Percentiles rank a stretch among this genome's conserved stretches.
These are phyloP conservation scores for Calycina marina DNA, from an alignment of 2,329 filamentous ascomycete species.

Conservation along the genomic window DNA sequence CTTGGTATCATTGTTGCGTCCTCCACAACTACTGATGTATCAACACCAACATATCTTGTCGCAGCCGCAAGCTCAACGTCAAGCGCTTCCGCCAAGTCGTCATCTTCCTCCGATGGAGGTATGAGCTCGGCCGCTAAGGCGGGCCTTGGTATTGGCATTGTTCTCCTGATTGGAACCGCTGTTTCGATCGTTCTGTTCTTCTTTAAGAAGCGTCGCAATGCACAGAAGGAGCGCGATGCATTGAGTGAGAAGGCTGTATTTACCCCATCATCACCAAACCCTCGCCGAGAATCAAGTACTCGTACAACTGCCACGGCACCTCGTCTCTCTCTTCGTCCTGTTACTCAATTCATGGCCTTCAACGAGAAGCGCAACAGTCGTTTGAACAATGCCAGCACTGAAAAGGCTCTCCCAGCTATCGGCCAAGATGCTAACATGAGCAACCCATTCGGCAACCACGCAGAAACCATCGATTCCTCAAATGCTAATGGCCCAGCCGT, in stretches of 20 bases:
- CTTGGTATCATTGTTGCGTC: slow-evolving; percentile 1
- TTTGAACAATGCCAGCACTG: slow-evolving; percentile 24
- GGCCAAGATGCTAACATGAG: slow-evolving; percentile 34
- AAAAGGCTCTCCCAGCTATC: slow-evolving; percentile 27
- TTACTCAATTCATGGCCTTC: slow-evolving; percentile 70
- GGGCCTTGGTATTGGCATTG: slow-evolving; percentile 71
- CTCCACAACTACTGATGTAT: slow-evolving; percentile 2
- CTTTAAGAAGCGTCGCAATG: slow-evolving; percentile 56
- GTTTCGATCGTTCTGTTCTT: slow-evolving; percentile 57
- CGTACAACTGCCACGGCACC: slow-evolving; percentile 41
- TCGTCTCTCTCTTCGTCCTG: slow-evolving; percentile 68
- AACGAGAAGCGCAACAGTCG: slow-evolving; percentile 36
- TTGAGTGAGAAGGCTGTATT: slow-evolving; percentile 49
- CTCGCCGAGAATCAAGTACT: slow-evolving; percentile 8
- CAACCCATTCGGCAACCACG: slow-evolving; percentile 59
- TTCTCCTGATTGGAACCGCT: slow-evolving; percentile 53
- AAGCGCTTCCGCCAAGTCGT: slow-evolving; percentile 3
- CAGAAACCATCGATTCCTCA: slow-evolving; percentile 31
- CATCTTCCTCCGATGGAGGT: slow-evolving; percentile 10
- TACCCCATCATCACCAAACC: no score
- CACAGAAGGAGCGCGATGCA: slow-evolving; percentile 32
- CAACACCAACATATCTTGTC: slow-evolving; percentile 2
- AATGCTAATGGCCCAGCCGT: slow-evolving; percentile 28
- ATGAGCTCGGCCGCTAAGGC: slow-evolving; percentile 41
- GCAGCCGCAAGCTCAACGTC: neutral